Evolutionary conservation across 176 grass and related monocot species (phyloP), one percentile per base, ranked within the genome.

Genomic region (Oryza rufipogon): DNA sequence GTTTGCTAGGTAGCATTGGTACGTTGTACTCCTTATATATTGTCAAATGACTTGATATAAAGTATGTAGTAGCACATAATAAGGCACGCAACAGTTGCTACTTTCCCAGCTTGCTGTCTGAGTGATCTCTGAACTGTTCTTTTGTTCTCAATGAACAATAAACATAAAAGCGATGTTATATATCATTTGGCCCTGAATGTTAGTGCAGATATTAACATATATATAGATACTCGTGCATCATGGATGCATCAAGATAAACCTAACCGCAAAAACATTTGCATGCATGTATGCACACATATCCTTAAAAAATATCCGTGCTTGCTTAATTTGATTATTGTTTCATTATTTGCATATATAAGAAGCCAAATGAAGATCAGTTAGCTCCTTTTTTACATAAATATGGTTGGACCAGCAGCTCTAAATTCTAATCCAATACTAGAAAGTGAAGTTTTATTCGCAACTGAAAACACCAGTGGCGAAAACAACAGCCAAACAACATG

Each of bases 401-500:
- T 69, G 33, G 22, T 15, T 76, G 56, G 44, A 15, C 32, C 63
- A 58, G 65, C 44, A 63, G 58, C 58, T 63, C 58, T 63, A 41
- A 78, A 63, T 36, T 63, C 58, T 23, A 41, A 78, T 68, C 36
- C 70, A 69, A 68, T 0, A 67, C 47, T 51, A 79, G 13, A 73
- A 83, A 72, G 34, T 23, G 48, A 63, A 63, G 47, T 87, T 83
- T 83, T 60, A 74, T 58, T 83, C 47, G 9, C 44, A 61, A 13
- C 69, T 45, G 49, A 80, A 80, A 89, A 69, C 68, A 79, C 12
- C 46, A 54, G 9, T 39, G 61, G 73, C 17, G 79, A 90, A 79
- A 82, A 74, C 79, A 79, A 83, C 79, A 68, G 13, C 66, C 23
- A 78, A 85, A 76, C 82, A 68, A 80, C 63, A 63, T 34, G 44